Conservation (phyloP, 2,329 filamentous ascomycete genomes). For the Periglandula ipomoeae region DNA sequence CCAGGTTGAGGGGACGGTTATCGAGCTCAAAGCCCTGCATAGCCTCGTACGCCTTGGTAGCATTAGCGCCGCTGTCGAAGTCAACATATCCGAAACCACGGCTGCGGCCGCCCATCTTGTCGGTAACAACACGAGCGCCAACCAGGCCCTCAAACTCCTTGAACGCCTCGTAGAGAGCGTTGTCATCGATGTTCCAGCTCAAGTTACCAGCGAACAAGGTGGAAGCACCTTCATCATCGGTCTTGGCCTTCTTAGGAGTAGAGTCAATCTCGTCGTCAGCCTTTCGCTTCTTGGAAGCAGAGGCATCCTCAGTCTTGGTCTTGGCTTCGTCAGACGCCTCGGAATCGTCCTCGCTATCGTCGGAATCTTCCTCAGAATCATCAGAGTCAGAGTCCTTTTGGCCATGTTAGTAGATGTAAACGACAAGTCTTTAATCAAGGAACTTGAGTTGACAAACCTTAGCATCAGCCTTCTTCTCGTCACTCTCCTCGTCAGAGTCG, state of each 20-base stretch:
- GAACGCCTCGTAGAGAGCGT: conserved; percentile 73
- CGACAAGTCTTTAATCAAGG: neutral
- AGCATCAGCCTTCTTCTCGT: conserved; percentile 14
- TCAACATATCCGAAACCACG: conserved; percentile 93
- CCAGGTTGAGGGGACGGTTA: conserved; percentile 66
- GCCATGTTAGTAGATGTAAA: neutral
- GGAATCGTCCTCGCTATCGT: conserved; percentile 24
- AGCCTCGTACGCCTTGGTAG: conserved; percentile 61
- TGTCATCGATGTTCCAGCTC: conserved; percentile 84
- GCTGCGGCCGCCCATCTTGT: conserved; percentile 71
- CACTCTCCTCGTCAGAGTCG: conserved; percentile 21
- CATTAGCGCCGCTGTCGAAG: conserved; percentile 60
- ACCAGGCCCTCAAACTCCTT: conserved; percentile 65
- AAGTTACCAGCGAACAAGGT: conserved; percentile 88
- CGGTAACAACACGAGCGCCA: conserved; percentile 72
- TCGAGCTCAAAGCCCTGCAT: conserved; percentile 70
- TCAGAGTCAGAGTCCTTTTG: conserved; percentile 7
- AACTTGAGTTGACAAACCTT: conserved; percentile 18
- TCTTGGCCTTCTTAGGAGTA: conserved; percentile 60
- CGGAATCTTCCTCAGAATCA: conserved; percentile 26
- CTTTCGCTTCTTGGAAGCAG: conserved; percentile 39
- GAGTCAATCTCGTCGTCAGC: conserved; percentile 39
- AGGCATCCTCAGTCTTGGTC: conserved; percentile 23
- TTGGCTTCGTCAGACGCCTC: conserved; percentile 25
- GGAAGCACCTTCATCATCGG: conserved; percentile 32